Percentiles rank a stretch among this genome's conserved stretches.
phyloP scores from a whole-genome alignment of 2,329 filamentous ascomycete species.

The Trichoderma sp. region DNA sequence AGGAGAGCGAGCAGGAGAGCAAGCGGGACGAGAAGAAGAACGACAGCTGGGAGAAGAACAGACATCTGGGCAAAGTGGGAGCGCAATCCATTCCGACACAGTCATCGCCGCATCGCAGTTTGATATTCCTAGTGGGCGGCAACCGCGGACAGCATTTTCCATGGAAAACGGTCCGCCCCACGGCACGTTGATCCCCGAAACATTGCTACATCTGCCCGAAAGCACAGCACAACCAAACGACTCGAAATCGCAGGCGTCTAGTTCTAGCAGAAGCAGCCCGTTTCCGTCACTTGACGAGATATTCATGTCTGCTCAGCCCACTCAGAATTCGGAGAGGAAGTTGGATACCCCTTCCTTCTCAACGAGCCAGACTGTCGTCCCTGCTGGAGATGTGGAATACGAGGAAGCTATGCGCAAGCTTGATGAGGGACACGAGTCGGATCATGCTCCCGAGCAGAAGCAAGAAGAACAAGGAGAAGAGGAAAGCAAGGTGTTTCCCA shows the following conservation, averaged over 20 bases:
- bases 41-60: background rate
- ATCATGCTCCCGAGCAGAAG: constrained; percentile 33
- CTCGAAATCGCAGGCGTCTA: constrained; percentile 5
- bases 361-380: constrained; percentile 24
- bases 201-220: constrained; percentile 30
- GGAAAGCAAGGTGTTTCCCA: constrained; percentile 37
- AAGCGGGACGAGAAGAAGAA: background rate
- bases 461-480: constrained; percentile 35
- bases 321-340: constrained; percentile 38
- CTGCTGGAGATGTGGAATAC: constrained; percentile 44
- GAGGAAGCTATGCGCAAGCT: constrained; percentile 51
- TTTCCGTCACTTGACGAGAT: constrained; percentile 46
- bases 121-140: constrained; percentile 54
- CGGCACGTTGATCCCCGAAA: constrained; percentile 35
- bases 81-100: constrained; percentile 26
- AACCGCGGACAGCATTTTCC: constrained; percentile 50
- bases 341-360: constrained; percentile 30
- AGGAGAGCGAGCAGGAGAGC: background rate
- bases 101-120: constrained; percentile 37
- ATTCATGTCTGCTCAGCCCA: constrained; percentile 47
- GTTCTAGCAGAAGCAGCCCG: constrained; percentile 39
- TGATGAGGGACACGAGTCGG: constrained; percentile 41
- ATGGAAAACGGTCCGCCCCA: constrained; percentile 39
- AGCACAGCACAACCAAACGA: constrained; percentile 28
- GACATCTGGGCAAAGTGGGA: background rate